Percentiles rank a stretch among this genome's conserved stretches.
phyloP scores from a whole-genome alignment of 2,329 filamentous ascomycete genomes.

The Cladophialophora immunda region DNA sequence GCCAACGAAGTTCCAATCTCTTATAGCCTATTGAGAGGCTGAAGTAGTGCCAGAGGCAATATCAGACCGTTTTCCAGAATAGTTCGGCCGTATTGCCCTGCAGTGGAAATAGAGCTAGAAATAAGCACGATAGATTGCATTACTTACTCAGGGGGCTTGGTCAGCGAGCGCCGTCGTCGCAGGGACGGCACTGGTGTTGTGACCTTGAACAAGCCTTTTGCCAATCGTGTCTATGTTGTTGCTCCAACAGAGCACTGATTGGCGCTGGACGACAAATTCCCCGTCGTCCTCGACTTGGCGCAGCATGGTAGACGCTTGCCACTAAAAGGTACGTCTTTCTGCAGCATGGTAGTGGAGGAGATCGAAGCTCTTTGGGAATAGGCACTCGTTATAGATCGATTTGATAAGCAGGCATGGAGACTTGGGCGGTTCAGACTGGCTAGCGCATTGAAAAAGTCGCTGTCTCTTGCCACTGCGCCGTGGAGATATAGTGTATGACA shows the following conservation, averaged over 20 bases:
- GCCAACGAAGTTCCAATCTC: neutral
- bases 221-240: neutral
- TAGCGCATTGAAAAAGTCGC: neutral
- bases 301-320: neutral
- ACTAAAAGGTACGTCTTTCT: neutral
- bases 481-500: neutral
- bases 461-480: neutral
- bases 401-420: neutral
- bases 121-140: slow-evolving; percentile 7
- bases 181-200: neutral
- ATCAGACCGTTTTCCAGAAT: slow-evolving; percentile 1
- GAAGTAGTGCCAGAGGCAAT: neutral
- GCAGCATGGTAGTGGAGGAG: neutral
- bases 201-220: slow-evolving; percentile 3
- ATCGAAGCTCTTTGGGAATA: neutral
- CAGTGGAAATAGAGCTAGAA: neutral
- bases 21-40: slow-evolving; percentile 1
- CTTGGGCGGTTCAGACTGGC: neutral
- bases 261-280: neutral
- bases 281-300: neutral
- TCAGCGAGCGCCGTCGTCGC: slow-evolving; percentile 1
- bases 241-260: neutral
- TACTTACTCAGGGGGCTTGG: slow-evolving; percentile 9
- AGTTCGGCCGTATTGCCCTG: slow-evolving; percentile 4
- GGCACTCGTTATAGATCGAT: neutral